Percentiles rank a stretch among this genome's conserved stretches.
Evolutionary conservation across 257 asterid genomes (phyloP).

Genomic region (Coffea eugenioides): DNA sequence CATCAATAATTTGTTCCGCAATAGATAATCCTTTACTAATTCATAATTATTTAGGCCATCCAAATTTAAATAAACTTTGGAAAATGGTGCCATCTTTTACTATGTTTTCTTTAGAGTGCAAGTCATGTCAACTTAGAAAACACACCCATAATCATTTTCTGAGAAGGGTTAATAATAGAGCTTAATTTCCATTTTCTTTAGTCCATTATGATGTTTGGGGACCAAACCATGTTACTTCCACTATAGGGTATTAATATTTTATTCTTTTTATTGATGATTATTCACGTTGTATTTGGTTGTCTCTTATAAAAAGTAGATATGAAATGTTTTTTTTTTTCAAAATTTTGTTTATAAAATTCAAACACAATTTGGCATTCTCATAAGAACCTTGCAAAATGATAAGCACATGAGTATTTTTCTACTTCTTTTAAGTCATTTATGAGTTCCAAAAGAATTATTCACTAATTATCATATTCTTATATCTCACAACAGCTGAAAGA

Average conservation of each 20-base stretch:
- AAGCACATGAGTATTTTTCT: constrained; percentile 13
- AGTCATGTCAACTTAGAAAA: background rate
- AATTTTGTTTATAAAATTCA: constrained; percentile 2
- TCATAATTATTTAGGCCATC: background rate
- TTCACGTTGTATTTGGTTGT: too few relatives aligned
- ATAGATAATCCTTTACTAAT: background rate
- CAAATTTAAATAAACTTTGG: background rate
- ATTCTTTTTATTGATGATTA: constrained; percentile 4
- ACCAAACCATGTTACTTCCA: background rate
- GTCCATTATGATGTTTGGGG: constrained; percentile 3
- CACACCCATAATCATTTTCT: background rate
- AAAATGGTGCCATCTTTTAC: background rate
- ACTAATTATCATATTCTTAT: background rate
- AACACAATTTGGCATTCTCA: constrained; percentile 4
- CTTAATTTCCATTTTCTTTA: background rate
- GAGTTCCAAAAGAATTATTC: constrained; percentile 1
- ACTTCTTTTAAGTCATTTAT: background rate
- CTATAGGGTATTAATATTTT: constrained; percentile 5
- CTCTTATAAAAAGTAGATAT: background rate
- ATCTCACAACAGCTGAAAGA: constrained; percentile 1
- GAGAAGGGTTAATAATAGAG: background rate
- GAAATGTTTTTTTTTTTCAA: constrained; percentile 10
- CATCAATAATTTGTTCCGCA: background rate
- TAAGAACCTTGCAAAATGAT: constrained; percentile 3
- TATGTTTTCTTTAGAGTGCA: constrained; percentile 4